Evolutionary conservation across 257 asterid species (phyloP), one percentile per base, ranked within the genome.

Genomic region (Oldenlandia corymbosa): DNA sequence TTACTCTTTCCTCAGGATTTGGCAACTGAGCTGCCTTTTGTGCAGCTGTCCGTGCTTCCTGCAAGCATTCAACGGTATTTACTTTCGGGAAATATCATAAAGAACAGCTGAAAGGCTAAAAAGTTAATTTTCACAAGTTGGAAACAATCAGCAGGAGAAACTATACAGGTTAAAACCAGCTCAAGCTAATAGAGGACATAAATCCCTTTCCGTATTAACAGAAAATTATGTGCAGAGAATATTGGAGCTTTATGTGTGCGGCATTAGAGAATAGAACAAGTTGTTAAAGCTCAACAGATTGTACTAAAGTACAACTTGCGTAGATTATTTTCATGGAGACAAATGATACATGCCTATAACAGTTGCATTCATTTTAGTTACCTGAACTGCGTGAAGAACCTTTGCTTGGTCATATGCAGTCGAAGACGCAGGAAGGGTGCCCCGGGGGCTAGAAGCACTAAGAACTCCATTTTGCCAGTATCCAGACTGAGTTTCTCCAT

Each of bases 381-480:
- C 94, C 91, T 88, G 86, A 68, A 85, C 88, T 18, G 87, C 92
- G 31, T 79, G 81, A 64, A 82, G 76, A 70, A 88, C 80, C 62
- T 85, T 77, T 42, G 77, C 60, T 34, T 67, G 77, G 75, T 79
- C 77, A 21, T 59, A 65, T 47, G 68, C 37, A 23, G 53, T 5
- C 59, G 76, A 68, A 52, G 81, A 72, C 67, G 73, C 76, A 30
- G 55, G 43, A 62, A 31, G 42, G 49, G 46, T 27, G 54, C 17
- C 60, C 10, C 45, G 71, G 53, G 55, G 53, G 28, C 58, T 69
- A 31, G 81, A 64, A 27, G 71, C 65, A 49, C 74, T 79, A 68
- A 85, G 84, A 62, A 65, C 69, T 39, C 95, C 96, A 26, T 78
- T 69, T 36, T 88, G 84, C 95, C 96, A 88, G 75, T 88, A 84